Percentiles rank a stretch among this genome's conserved stretches.
Conservation (phyloP, 805 yeast species). For the Wickerhamomyces bovis region DNA sequence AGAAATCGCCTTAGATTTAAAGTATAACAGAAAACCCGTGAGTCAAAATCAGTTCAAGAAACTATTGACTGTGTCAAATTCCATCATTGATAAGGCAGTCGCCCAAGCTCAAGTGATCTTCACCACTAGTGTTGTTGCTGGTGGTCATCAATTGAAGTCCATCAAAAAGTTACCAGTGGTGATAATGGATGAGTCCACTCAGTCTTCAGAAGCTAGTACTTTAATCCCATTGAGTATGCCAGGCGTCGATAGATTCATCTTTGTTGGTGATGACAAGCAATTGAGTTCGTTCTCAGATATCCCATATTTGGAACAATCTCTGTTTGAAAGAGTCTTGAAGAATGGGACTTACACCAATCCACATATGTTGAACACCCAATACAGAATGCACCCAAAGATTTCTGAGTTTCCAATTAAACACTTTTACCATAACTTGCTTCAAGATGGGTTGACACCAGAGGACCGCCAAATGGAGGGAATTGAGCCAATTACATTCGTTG, state of each 20-base stretch:
- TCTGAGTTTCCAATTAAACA: constrained; percentile 51
- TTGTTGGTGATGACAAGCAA: constrained; percentile 75
- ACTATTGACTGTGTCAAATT: constrained; percentile 36
- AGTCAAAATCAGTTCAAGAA: constrained; percentile 45
- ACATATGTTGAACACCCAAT: constrained; percentile 64
- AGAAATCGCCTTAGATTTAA: constrained; percentile 38
- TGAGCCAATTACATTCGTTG: constrained; percentile 56
- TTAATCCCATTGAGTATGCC: constrained; percentile 66
- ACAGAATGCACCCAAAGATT: constrained; percentile 62
- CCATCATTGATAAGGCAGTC: constrained; percentile 42
- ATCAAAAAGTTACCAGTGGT: constrained; percentile 62
- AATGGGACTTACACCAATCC: constrained; percentile 58
- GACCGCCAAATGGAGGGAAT: constrained; percentile 43
- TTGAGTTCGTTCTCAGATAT: constrained; percentile 66
- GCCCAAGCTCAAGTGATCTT: constrained; percentile 65
- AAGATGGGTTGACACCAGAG: constrained; percentile 53
- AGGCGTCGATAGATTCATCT: constrained; percentile 59
- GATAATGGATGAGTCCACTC: constrained; percentile 59
- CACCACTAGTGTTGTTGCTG: constrained; percentile 69
- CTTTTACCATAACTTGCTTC: constrained; percentile 44
- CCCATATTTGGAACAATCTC: constrained; percentile 57
- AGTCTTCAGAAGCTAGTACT: constrained; percentile 67
- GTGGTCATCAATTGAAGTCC: constrained; percentile 55
- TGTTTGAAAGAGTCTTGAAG: constrained; percentile 59
- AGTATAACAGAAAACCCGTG: constrained; percentile 37